Evolutionary conservation across 306 rosid genomes (phyloP).

Genomic region (Casuarina glauca): DNA sequence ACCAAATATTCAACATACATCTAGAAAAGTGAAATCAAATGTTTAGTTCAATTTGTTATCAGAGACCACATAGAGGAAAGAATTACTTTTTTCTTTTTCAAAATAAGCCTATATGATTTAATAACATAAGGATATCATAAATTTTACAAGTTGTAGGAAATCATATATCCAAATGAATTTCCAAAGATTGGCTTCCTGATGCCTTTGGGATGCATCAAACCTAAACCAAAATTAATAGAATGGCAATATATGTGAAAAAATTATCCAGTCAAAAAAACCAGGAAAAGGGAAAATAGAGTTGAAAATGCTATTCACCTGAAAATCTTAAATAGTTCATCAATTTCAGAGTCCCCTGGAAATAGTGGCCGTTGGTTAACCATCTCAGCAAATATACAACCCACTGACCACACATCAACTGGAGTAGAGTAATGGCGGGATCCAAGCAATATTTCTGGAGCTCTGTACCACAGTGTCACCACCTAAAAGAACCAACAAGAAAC

Average conservation of each 20-base stretch:
- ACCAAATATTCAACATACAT: not conserved
- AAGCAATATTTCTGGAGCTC: conserved; percentile 99
- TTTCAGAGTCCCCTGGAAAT: conserved; percentile 99
- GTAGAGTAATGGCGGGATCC: conserved; percentile 99
- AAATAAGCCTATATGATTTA: not conserved
- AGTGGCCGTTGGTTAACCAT: conserved; percentile 88
- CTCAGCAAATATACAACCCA: conserved; percentile 99
- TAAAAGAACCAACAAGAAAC: conserved; percentile 30
- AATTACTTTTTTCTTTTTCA: not conserved
- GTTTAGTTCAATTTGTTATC: not conserved
- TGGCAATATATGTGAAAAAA: not conserved
- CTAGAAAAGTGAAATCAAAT: not conserved
- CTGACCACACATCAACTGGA: conserved; percentile 99
- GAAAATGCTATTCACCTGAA: conserved; percentile 64
- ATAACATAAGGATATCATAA: conserved; percentile 12
- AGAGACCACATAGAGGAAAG: not conserved
- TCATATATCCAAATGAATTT: not conserved
- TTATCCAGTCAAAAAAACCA: not conserved
- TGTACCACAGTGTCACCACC: conserved; percentile 99
- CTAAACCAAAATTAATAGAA: not conserved
- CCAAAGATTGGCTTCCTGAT: not conserved
- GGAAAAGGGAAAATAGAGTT: not conserved
- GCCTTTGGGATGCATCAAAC: not conserved
- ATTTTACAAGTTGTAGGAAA: not conserved
- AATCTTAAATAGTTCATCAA: conserved; percentile 93